phyloP scores from a whole-genome alignment of 257 asterid genomes.

The Solanum microdontum region DNA sequence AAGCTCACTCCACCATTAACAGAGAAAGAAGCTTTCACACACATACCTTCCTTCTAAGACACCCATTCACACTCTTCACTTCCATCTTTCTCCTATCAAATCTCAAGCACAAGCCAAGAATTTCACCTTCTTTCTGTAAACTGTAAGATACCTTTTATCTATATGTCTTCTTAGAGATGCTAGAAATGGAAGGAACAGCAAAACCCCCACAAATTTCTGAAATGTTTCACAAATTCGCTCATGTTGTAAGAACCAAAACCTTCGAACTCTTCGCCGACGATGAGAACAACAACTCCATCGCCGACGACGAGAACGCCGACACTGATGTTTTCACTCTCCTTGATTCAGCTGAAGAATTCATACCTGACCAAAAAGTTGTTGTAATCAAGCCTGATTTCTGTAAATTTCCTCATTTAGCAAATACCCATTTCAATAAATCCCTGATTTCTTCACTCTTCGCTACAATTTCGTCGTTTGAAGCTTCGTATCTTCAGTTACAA shows the following conservation, averaged over 20 bases:
- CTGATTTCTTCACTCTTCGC: constrained; percentile 62
- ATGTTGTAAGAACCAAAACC: constrained; percentile 78
- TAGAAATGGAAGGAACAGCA: constrained; percentile 50
- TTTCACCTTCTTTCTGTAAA: background rate
- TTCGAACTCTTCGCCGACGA: constrained; percentile 76
- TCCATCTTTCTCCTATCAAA: background rate
- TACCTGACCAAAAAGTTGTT: constrained; percentile 81
- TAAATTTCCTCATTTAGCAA: background rate
- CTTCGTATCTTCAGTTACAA: constrained; percentile 78
- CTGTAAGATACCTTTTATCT: background rate
- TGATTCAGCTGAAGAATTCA: constrained; percentile 80
- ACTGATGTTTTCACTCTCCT: constrained; percentile 42
- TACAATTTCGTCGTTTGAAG: constrained; percentile 70
- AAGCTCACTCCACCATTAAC: background rate
- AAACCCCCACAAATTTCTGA: constrained; percentile 69
- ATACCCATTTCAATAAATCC: constrained; percentile 24
- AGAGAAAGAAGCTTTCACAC: constrained; percentile 13
- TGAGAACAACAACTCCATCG: constrained; percentile 1
- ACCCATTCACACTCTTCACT: constrained; percentile 21
- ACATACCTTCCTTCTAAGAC: constrained; percentile 74
- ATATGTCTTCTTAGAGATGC: constrained; percentile 27
- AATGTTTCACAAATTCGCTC: constrained; percentile 87
- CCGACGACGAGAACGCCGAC: background rate
- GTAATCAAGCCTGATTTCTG: constrained; percentile 64
- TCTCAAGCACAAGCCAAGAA: constrained; percentile 5